Evolutionary conservation across 805 yeast genomes (phyloP), one percentile per base, ranked within the genome.

Genomic region (Ogataea nitratoaversa): DNA sequence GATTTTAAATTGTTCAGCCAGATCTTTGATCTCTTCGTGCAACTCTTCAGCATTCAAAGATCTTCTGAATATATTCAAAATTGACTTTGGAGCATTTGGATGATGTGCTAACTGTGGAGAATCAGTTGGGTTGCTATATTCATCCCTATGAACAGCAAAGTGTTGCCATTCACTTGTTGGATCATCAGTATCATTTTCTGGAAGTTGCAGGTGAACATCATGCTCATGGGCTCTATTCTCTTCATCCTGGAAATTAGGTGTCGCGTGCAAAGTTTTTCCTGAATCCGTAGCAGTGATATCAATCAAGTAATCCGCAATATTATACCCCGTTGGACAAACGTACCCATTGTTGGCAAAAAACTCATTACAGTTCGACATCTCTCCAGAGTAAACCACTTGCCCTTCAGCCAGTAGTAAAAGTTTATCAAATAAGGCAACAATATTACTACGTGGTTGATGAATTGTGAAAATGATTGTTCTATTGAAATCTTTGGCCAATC

Each of bases 401-500:
- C 99, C 98, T 47, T 84, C 84, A 19, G 96, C 83, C 38, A 93
- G 69, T 36, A 93, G 67, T 2, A 91, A 62, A 36, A 93, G 71
- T 52, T 82, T 82, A 57, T 91, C 96, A 62, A 93, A 93, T 42
- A 87, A 65, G 0, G 96, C 82, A 25, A 93, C 97, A 59, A 93
- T 91, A 56, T 93, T 93, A 42, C 96, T 86, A 56, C 99, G 74
- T 9, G 99, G 99, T 59, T 93, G 99, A 65, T 93, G 99, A 49
- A 93, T 93, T 0, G 99, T 88, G 59, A 93, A 84, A 2, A 93
- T 78, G 36, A 93, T 79, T 0, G 99, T 91, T 57, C 98, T 79
- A 44, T 84, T 81, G 60, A 82, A 85, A 52, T 80, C 83, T 42
- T 80, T 72, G 0, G 97, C 87, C 42, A 93, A 70, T 42, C 84